phyloP scores from a whole-genome alignment of 2,329 filamentous ascomycete genomes.

The Cadophora sp. region DNA sequence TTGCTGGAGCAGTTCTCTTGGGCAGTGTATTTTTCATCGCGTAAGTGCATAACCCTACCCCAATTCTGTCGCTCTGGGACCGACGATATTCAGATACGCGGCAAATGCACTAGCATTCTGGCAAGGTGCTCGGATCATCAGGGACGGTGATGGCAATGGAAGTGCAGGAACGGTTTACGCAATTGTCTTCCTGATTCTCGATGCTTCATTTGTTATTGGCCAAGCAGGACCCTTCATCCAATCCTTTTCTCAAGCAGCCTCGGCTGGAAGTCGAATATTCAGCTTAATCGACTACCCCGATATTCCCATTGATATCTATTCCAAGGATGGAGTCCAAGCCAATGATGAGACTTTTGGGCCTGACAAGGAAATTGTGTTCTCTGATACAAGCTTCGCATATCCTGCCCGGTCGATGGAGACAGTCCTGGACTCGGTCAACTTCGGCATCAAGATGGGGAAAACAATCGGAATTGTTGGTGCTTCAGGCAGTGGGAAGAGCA shows the following conservation, averaged over 20 bases:
- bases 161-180: constrained; percentile 59
- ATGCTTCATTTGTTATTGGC: constrained; percentile 49
- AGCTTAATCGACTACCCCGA: constrained; percentile 51
- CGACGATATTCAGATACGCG: constrained; percentile 49
- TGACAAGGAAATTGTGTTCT: constrained; percentile 43
- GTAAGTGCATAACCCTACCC: constrained; percentile 46
- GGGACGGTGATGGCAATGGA: constrained; percentile 23
- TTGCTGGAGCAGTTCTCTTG: constrained; percentile 55
- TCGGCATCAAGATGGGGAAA: constrained; percentile 45
- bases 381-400: constrained; percentile 46
- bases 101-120: constrained; percentile 66
- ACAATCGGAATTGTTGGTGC: constrained; percentile 53
- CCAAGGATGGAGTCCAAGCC: constrained; percentile 35
- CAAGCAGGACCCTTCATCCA: constrained; percentile 39
- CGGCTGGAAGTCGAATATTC: constrained; percentile 54
- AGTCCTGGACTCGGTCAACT: constrained; percentile 44
- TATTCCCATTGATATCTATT: constrained; percentile 48
- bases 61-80: background rate
- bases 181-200: constrained; percentile 59
- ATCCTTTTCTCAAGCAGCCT: constrained; percentile 49
- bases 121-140: constrained; percentile 59
- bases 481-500: constrained; percentile 52
- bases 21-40: constrained; percentile 64
- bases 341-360: constrained; percentile 33
- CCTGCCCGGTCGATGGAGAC: constrained; percentile 42